phyloP scores from a whole-genome alignment of 305 asterid genomes.

The Fraxinus platypoda region DNA sequence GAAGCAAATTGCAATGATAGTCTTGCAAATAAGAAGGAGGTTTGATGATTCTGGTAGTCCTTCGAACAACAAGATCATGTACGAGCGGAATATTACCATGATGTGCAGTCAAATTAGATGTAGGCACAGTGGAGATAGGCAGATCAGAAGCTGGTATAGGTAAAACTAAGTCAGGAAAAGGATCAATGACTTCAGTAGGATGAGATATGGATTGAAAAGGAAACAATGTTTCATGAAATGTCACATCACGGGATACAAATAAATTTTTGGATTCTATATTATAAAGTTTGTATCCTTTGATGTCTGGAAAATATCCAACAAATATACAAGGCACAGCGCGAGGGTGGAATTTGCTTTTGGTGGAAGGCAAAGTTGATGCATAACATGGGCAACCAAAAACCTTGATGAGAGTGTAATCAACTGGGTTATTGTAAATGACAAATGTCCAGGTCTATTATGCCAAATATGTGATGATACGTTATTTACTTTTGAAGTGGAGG shows the following conservation, averaged over 20 bases:
- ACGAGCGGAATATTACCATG: no score
- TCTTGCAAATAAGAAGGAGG: no score
- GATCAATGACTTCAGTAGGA: not conserved
- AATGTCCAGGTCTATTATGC: no score
- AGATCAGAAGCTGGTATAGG: not conserved
- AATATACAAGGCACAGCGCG: not conserved
- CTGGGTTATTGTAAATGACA: not conserved
- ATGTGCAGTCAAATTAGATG: no score
- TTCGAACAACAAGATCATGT: no score
- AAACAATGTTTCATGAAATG: not conserved
- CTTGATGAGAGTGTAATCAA: not conserved
- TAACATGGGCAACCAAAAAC: not conserved
- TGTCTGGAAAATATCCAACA: not conserved
- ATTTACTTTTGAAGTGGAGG: no score
- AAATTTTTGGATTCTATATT: not conserved
- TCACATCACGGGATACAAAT: not conserved
- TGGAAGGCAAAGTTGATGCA: not conserved
- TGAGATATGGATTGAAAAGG: not conserved
- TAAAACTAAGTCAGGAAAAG: not conserved
- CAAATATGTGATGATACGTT: no score
- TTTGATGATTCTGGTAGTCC: not conserved
- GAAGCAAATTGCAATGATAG: not conserved
- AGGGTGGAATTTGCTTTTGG: not conserved
- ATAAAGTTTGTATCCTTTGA: not conserved
- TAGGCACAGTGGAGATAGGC: no score